Percentiles rank a stretch among this genome's conserved stretches.
Evolutionary conservation across 768 basidiomycete genomes (phyloP).

Genomic region (Leccinum broughii): DNA sequence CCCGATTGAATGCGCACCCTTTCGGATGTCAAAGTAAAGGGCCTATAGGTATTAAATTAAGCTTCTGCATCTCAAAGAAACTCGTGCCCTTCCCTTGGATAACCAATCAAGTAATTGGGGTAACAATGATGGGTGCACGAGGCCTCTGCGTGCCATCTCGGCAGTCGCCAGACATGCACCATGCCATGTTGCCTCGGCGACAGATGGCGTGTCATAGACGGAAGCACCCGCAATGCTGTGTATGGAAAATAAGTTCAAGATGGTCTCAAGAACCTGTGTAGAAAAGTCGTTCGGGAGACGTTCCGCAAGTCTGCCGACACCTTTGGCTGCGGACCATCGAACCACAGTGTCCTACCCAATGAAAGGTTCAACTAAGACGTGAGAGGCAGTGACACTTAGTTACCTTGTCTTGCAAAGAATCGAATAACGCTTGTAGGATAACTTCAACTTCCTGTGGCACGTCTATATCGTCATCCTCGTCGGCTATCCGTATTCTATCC

Average conservation of each 20-base stretch:
- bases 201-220: conserved; percentile 69
- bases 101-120: conserved; percentile 74
- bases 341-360: conserved; percentile 82
- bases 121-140: conserved; percentile 60
- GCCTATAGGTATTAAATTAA: conserved; percentile 52
- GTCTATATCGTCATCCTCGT: conserved; percentile 51
- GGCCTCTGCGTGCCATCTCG: conserved; percentile 84
- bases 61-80: conserved; percentile 11
- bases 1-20: conserved; percentile 91
- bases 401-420: conserved; percentile 80
- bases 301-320: conserved; percentile 80
- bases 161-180: conserved; percentile 91
- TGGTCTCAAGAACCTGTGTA: conserved; percentile 78
- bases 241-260: conserved; percentile 74
- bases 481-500: conserved; percentile 13
- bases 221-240: conserved; percentile 66
- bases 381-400: conserved; percentile 1
- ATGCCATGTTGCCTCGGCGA: conserved; percentile 92
- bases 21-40: conserved; percentile 87
- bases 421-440: conserved; percentile 71
- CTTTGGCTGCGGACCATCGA: conserved; percentile 93
- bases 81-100: conserved; percentile 56
- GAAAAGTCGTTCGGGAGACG: conserved; percentile 75
- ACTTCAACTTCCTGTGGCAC: conserved; percentile 79
- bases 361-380: conserved; percentile 2